Conservation (phyloP, 2,329 filamentous ascomycete species). For the Trichoderma koningiopsis region DNA sequence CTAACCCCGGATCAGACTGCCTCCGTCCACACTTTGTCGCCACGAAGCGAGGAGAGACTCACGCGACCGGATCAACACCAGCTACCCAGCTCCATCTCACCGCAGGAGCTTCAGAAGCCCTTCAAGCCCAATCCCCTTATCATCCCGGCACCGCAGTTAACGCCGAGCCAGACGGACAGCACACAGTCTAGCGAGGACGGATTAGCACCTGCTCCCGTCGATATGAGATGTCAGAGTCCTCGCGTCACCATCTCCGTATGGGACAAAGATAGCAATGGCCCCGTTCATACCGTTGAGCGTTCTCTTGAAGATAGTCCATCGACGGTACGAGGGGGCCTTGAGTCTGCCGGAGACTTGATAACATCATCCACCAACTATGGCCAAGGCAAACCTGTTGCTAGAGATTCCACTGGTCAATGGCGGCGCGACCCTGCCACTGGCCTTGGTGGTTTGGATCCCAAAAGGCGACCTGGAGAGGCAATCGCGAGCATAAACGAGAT, state of each 20-base stretch:
- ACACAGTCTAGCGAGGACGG: conserved; percentile 55
- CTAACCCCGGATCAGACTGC: conserved; percentile 57
- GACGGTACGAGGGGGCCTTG: conserved; percentile 41
- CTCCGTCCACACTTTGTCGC: conserved; percentile 50
- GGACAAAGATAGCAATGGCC: conserved; percentile 47
- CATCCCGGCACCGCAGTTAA: conserved; percentile 44
- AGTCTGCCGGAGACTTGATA: conserved; percentile 46
- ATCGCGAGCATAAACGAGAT: conserved; percentile 54
- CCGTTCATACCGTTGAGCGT: conserved; percentile 45
- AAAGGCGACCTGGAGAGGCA: conserved; percentile 47
- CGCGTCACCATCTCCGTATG: conserved; percentile 60
- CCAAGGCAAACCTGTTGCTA: conserved; percentile 29
- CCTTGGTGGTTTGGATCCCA: conserved; percentile 52
- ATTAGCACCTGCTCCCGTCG: conserved; percentile 41
- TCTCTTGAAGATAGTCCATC: conserved; percentile 43
- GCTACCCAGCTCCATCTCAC: conserved; percentile 44
- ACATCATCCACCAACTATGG: conserved; percentile 30
- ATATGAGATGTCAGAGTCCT: conserved; percentile 54
- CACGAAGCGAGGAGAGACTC: conserved; percentile 40
- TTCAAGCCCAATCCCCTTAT: conserved; percentile 39
- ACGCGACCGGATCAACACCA: conserved; percentile 31
- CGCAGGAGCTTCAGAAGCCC: conserved; percentile 46
- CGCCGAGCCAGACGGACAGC: conserved; percentile 53
- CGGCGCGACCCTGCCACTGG: conserved; percentile 43
- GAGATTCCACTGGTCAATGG: conserved; percentile 49